A percentile compares a stretch with the other conserved stretches of the same genome.
Conservation (phyloP, 352 stramenopile species). For the Phytophthora rubi region DNA sequence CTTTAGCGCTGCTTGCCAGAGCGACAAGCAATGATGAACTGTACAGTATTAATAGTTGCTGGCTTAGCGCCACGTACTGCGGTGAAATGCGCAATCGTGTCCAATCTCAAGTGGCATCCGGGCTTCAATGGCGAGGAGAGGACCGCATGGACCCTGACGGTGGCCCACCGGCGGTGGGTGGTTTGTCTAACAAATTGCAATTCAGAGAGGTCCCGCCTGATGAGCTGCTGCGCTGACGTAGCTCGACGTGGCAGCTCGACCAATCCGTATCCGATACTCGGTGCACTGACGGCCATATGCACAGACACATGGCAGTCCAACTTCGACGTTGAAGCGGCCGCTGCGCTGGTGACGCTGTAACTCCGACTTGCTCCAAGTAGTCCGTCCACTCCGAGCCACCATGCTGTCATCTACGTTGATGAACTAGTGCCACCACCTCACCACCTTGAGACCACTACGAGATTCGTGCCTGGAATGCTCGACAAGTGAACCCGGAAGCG, state of each 20-base stretch:
- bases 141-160: no score
- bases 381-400: neutral
- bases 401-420: neutral
- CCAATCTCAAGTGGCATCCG: neutral
- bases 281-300: slow-evolving; percentile 18
- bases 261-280: neutral
- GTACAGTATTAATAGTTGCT: no score
- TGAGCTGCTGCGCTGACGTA: slow-evolving; percentile 14
- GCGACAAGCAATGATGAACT: no score
- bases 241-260: slow-evolving; percentile 21
- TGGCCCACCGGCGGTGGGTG: no score
- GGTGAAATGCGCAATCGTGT: neutral
- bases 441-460: neutral
- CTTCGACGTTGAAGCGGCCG: slow-evolving; percentile 25
- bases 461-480: no score
- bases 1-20: no score
- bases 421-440: neutral
- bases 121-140: neutral
- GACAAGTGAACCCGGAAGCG: neutral
- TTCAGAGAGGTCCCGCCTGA: neutral
- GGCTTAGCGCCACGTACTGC: neutral
- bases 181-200: no score
- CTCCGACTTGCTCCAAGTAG: neutral
- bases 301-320: neutral
- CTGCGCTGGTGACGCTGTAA: neutral